Base-by-base conservation (phyloP, 176 grass and related monocot species). In the Oryza coarctata region DNA sequence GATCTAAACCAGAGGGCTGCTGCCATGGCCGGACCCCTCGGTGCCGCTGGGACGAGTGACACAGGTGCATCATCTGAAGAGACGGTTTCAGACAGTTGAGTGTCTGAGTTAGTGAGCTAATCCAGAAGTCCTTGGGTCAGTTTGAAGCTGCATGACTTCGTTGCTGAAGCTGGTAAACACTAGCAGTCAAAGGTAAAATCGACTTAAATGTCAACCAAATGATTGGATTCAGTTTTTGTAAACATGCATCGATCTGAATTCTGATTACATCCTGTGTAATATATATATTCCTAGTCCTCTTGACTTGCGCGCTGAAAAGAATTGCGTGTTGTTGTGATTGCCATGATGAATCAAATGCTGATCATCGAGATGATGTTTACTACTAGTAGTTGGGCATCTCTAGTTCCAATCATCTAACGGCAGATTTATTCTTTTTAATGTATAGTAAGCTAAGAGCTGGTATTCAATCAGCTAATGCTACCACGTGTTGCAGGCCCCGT, bases 11-110 rank as follows among this genome's bases (percentile, higher is more conserved):
- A 75, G 43, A 68, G 44, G 23, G 68, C 64, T 12, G 62, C 78
- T 68, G 75, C 43, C 58, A 65, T 75, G 7, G 70, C 41, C 18
- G 87, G 43, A 63, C 83, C 62, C 12, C 84, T 30, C 18, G 79
- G 75, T 20, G 62, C 68, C 62, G 68, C 67, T 17, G 81, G 68
- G 3, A 89, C 73, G 3, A 91, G 85, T 25, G 63, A 89, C 34
- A 83, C 84, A 0, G 87, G 90, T 22, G 89, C 49, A 3, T 91
- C 92, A 15, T 94, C 92, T 0, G 92, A 94, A 88, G 87, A 91
- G 85, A 91, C 92, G 0, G 85, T 94, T 66, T 94, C 89, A 6
- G 92, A 94, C 38, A 74, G 88, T 50, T 90, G 78, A 90, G 47
- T 6, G 55, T 10, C 78, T 1, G 67, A 71, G 45, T 47, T 8